Evolutionary conservation across 2,329 filamentous ascomycete genomes (phyloP).

Genomic region (Colletotrichum coccodes): DNA sequence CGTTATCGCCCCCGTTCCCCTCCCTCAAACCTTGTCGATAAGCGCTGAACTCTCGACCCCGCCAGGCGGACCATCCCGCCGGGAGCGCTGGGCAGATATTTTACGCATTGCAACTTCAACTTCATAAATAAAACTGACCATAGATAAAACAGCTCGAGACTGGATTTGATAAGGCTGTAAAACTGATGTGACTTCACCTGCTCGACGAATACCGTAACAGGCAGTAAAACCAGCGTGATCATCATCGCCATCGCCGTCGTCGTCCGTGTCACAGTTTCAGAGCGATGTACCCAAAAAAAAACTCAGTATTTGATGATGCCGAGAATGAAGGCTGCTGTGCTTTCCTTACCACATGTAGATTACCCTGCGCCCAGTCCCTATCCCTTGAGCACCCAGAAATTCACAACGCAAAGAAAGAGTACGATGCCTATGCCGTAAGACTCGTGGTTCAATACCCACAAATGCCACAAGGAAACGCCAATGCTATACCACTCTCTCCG

Average conservation of each 20-base stretch:
- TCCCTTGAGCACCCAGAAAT: background rate
- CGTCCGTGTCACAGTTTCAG: too few relatives aligned
- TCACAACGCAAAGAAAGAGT: constrained; percentile 13
- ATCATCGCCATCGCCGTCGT: too few relatives aligned
- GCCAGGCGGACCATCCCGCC: constrained; percentile 21
- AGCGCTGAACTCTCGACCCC: constrained; percentile 16
- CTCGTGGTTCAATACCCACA: background rate
- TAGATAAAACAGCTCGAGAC: too few relatives aligned
- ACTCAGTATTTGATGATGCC: constrained; percentile 20
- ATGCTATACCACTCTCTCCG: constrained; percentile 77
- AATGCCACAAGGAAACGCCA: background rate
- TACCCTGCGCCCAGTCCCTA: constrained; percentile 27
- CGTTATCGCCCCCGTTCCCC: background rate
- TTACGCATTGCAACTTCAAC: too few relatives aligned
- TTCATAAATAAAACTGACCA: too few relatives aligned
- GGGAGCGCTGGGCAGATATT: background rate
- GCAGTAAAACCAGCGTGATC: too few relatives aligned
- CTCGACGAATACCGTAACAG: too few relatives aligned
- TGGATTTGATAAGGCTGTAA: too few relatives aligned
- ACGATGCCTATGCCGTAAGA: constrained; percentile 10
- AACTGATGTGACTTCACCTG: too few relatives aligned
- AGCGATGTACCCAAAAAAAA: background rate
- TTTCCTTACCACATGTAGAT: constrained; percentile 14
- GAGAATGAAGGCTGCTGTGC: constrained; percentile 5
- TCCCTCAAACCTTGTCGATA: constrained; percentile 7